Evolutionary conservation across 306 rosid genomes (phyloP).

Genomic region (Cucurbita argyrosperma): DNA sequence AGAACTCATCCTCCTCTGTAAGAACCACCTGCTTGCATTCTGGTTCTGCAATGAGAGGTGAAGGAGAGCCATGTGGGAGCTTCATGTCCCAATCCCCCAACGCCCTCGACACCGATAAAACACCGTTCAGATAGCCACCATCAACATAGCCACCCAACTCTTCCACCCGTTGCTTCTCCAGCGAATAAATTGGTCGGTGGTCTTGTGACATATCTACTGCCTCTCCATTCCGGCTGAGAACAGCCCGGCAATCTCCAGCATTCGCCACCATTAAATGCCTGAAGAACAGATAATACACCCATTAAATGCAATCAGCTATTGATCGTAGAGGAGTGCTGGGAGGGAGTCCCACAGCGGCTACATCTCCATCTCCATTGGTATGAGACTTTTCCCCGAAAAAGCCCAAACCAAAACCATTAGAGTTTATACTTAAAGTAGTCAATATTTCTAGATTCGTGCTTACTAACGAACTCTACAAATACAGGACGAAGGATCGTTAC

Average conservation of each 20-base stretch:
- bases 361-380: too few species aligned
- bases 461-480: too few species aligned
- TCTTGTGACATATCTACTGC: slow-evolving; percentile 94
- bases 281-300: slow-evolving; percentile 4
- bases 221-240: slow-evolving; percentile 77
- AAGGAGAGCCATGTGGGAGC: slow-evolving; percentile 56
- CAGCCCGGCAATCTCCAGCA: slow-evolving; percentile 97
- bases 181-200: slow-evolving; percentile 65
- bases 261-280: slow-evolving; percentile 92
- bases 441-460: too few species aligned
- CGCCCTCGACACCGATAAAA: slow-evolving; percentile 72
- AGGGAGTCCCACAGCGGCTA: too few species aligned
- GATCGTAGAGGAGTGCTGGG: too few species aligned
- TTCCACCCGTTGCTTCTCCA: slow-evolving; percentile 60
- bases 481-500: background rate
- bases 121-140: slow-evolving; percentile 84
- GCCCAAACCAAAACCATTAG: too few species aligned
- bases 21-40: slow-evolving; percentile 58
- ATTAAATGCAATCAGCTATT: too few species aligned
- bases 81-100: slow-evolving; percentile 98
- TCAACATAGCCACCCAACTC: slow-evolving; percentile 68
- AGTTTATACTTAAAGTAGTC: too few species aligned
- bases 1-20: slow-evolving; percentile 86
- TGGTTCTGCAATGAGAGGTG: slow-evolving; percentile 86
- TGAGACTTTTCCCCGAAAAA: too few species aligned